phyloP scores from a whole-genome alignment of 768 basidiomycete genomes.

The Mrakia blollopis region DNA sequence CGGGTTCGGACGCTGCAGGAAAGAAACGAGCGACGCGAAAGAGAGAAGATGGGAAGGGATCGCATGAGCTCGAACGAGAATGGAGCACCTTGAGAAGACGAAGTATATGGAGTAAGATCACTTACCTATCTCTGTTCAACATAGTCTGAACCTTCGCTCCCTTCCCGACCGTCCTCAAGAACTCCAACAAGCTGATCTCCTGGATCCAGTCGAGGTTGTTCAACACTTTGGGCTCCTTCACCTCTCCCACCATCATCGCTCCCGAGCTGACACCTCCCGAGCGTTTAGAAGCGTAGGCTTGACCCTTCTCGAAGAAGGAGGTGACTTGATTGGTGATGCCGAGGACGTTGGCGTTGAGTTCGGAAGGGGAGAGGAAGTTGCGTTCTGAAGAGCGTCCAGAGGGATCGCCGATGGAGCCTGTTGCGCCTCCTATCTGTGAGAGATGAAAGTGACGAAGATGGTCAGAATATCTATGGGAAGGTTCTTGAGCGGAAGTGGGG shows the following conservation, averaged over 20 bases:
- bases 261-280: slow-evolving; percentile 14
- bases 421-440: slow-evolving; percentile 84
- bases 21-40: not conserved
- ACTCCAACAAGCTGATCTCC: slow-evolving; percentile 68
- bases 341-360: slow-evolving; percentile 62
- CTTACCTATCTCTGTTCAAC: slow-evolving; percentile 83
- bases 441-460: not conserved
- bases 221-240: slow-evolving; percentile 48
- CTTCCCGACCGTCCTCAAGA: slow-evolving; percentile 73
- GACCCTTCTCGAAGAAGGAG: slow-evolving; percentile 66
- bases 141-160: slow-evolving; percentile 79
- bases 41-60: not conserved
- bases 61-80: not conserved
- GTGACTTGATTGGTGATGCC: slow-evolving; percentile 61
- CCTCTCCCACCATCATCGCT: slow-evolving; percentile 17
- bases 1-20: slow-evolving; percentile 22
- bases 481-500: not conserved
- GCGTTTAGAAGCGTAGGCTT: slow-evolving; percentile 55
- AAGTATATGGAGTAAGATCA: slow-evolving; percentile 13
- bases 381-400: slow-evolving; percentile 83
- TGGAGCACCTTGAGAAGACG: not conserved
- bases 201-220: slow-evolving; percentile 77
- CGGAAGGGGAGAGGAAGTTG: slow-evolving; percentile 56
- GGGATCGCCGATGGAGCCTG: slow-evolving; percentile 94
- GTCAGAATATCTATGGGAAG: not conserved